These are phyloP conservation scores for Solanum microdontum DNA, from an alignment of 257 asterid species.

Conservation along the genomic window DNA sequence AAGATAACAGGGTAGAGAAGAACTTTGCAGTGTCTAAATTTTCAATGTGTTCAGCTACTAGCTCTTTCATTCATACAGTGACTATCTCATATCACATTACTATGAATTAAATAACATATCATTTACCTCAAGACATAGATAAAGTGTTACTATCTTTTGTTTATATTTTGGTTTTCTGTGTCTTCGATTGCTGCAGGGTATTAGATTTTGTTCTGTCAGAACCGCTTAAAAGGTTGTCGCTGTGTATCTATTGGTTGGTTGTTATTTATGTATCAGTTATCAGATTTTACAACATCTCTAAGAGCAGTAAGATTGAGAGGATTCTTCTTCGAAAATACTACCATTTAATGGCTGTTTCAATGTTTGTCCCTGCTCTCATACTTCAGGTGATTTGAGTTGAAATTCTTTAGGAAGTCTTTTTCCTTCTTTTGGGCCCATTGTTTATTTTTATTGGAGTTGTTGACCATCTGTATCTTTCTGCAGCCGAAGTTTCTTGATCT, in stretches of 20 bases:
- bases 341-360: constrained; percentile 78
- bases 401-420: not conserved
- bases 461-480: constrained; percentile 4
- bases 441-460: not conserved
- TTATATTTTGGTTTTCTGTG: not conserved
- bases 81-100: not conserved
- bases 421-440: not conserved
- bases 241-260: constrained; percentile 75
- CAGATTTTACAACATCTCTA: constrained; percentile 66
- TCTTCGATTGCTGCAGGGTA: constrained; percentile 43
- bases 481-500: constrained; percentile 56
- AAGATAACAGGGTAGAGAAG: not conserved
- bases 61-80: not conserved
- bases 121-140: not conserved
- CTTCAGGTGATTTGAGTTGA: constrained; percentile 25
- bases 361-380: constrained; percentile 41
- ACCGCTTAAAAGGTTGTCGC: constrained; percentile 59
- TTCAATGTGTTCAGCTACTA: not conserved
- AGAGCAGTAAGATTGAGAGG: constrained; percentile 72
- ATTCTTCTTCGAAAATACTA: constrained; percentile 96
- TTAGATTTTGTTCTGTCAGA: constrained; percentile 66
- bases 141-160: not conserved
- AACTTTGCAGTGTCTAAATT: not conserved
- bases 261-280: constrained; percentile 60
- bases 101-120: not conserved